A percentile compares a stretch with the other conserved stretches of the same genome.
These are phyloP conservation scores for Auricularia heimuer DNA, from an alignment of 768 basidiomycete species.

Conservation along the genomic window DNA sequence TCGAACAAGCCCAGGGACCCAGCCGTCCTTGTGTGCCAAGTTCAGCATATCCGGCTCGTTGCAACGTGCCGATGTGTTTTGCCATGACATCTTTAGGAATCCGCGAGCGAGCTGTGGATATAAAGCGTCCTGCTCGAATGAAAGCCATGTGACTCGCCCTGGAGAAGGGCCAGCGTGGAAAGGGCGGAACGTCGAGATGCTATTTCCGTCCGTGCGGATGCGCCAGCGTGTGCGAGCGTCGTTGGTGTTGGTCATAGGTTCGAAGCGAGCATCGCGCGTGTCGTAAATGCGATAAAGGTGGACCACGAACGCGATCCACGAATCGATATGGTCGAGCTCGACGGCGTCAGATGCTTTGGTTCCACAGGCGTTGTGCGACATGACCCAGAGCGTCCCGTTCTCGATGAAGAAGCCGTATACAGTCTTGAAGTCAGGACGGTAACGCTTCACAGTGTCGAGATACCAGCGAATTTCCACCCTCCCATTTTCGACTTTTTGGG, in stretches of 20 bases:
- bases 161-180: not conserved
- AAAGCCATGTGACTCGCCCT: not conserved
- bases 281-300: not conserved
- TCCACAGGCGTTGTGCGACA: not conserved
- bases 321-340: not conserved
- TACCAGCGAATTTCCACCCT: not conserved
- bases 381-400: not conserved
- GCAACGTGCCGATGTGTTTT: not conserved
- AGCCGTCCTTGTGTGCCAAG: not conserved
- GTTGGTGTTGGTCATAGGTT: not conserved
- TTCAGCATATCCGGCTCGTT: not conserved
- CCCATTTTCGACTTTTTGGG: too few species aligned
- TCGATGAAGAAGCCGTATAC: not conserved
- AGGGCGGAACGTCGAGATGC: not conserved
- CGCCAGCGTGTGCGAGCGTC: not conserved
- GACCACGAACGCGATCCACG: not conserved
- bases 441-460: not conserved
- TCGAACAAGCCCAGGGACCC: not conserved
- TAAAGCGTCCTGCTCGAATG: not conserved
- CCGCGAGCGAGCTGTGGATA: not conserved
- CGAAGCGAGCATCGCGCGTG: not conserved
- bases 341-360: not conserved
- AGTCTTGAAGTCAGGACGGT: not conserved
- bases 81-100: not conserved
- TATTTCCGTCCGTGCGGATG: not conserved